A percentile compares a stretch with the other conserved stretches of the same genome.
phyloP scores from a whole-genome alignment of 495 filamentous ascomycete species.

The Aspergillus wentii region DNA sequence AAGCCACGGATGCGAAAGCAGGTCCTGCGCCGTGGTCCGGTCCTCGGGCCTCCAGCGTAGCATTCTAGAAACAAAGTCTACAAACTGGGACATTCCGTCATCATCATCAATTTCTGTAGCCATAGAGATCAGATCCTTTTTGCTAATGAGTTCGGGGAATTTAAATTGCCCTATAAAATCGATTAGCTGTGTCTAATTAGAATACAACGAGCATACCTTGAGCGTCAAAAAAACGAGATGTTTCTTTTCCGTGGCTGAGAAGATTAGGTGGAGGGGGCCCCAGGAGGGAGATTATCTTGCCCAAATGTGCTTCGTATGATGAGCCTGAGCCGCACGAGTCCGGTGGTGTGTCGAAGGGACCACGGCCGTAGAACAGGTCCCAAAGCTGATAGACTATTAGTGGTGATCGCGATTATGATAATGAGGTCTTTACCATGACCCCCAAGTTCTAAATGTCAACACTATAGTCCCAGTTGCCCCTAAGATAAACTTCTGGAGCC shows the following conservation, averaged over 20 bases:
- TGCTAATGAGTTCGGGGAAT: conserved; percentile 11
- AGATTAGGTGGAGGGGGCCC: conserved; percentile 22
- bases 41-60: conserved; percentile 12
- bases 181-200: conserved; percentile 9
- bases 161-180: conserved; percentile 16
- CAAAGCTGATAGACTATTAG: conserved; percentile 17
- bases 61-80: conserved; percentile 9
- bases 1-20: conserved; percentile 14
- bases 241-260: conserved; percentile 13
- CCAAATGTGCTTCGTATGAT: conserved; percentile 20
- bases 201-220: conserved; percentile 10
- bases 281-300: conserved; percentile 21
- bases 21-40: conserved; percentile 9
- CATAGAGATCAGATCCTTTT: conserved; percentile 10
- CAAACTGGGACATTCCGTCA: conserved; percentile 7
- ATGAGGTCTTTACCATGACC: not conserved
- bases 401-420: no score
- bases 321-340: conserved; percentile 10
- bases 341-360: conserved; percentile 17
- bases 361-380: conserved; percentile 20
- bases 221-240: conserved; percentile 18
- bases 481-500: conserved; percentile 35
- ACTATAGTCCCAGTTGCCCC: conserved; percentile 29
- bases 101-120: conserved; percentile 9
- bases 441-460: conserved; percentile 40